Base-by-base conservation (phyloP, 305 asterid species). In the Fraxinus angustifolia region DNA sequence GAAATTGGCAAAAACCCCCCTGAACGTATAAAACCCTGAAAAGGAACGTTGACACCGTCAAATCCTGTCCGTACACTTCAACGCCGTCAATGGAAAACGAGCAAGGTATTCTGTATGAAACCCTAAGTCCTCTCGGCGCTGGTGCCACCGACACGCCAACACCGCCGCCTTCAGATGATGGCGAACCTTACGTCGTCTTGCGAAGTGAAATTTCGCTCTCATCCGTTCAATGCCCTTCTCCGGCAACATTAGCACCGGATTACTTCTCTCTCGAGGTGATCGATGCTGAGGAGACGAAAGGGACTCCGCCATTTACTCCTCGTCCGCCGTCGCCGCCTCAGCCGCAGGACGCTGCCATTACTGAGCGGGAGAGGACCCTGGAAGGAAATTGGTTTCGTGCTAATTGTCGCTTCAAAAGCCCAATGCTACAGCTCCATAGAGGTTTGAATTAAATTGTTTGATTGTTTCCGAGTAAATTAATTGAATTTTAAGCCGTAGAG, bases 341-440 rank as follows among this genome's bases (percentile, higher is more conserved):
- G 81, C 35, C 77, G 65, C 36, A 53, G 42, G 80, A 83, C 26
- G 38, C 84, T 78, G 75, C 87, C 58, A 62, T 81, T 73, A 85
- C 90, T 38, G 87, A 85, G 74, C 80, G 82, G 33, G 85, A 81
- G 82, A 87, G 90, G 87, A 88, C 85, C 40, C 88, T 92, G 23
- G 99, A 95, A 78, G 97, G 97, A 70, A 91, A 78, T 85, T 95
- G 99, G 99, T 93, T 93, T 88, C 88, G 88, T 19, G 85, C 91
- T 73, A 88, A 88, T 83, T 90, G 89, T 73, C 89, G 93, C 81
- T 89, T 91, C 84, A 92, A 82, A 80, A 95, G 98, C 82, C 93
- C 97, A 28, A 92, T 93, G 99, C 91, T 95, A 36, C 91, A 92
- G 82, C 96, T 95, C 76, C 99, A 95, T 82, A 91, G 91, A 88